Evolutionary conservation across 352 stramenopile genomes (phyloP).

Genomic region (Phytophthora pseudosyringae): DNA sequence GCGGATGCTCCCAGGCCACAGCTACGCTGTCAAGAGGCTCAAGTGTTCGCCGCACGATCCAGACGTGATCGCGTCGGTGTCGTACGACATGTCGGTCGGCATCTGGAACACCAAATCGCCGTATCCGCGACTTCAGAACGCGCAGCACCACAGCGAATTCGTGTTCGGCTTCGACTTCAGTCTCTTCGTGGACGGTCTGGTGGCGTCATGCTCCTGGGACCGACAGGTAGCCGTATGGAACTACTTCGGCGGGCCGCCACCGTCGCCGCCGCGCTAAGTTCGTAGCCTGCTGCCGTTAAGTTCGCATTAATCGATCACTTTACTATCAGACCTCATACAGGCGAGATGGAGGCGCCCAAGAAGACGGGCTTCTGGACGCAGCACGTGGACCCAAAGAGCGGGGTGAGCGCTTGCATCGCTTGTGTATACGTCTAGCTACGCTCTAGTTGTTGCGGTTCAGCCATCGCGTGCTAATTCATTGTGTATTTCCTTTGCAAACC

Average conservation of each 20-base stretch:
- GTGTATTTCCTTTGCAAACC: constrained; percentile 5
- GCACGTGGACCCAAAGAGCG: constrained; percentile 62
- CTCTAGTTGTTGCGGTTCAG: not conserved
- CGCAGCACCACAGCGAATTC: constrained; percentile 88
- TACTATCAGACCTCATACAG: constrained; percentile 12
- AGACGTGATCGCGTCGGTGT: constrained; percentile 83
- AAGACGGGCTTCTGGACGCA: constrained; percentile 81
- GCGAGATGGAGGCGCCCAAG: constrained; percentile 43
- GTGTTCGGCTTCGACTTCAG: constrained; percentile 88
- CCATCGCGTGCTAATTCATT: constrained; percentile 4
- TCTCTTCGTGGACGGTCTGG: constrained; percentile 78
- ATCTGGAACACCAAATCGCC: constrained; percentile 89
- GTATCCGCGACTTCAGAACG: constrained; percentile 78
- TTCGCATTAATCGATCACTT: constrained; percentile 24
- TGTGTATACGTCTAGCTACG: constrained; percentile 6
- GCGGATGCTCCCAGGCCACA: constrained; percentile 77
- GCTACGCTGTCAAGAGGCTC: constrained; percentile 81
- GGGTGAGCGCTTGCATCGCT: constrained; percentile 41
- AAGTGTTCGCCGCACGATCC: constrained; percentile 88
- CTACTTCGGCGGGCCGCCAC: constrained; percentile 74
- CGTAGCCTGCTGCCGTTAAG: constrained; percentile 20
- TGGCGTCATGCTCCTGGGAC: constrained; percentile 86
- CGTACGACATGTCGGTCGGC: constrained; percentile 92
- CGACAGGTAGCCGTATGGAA: constrained; percentile 80
- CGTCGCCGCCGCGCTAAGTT: constrained; percentile 39